Percentiles rank a stretch among this genome's conserved stretches.
These are phyloP conservation scores for Sporisorium scitamineum DNA, from an alignment of 1,284 basidiomycete species.

Conservation along the genomic window DNA sequence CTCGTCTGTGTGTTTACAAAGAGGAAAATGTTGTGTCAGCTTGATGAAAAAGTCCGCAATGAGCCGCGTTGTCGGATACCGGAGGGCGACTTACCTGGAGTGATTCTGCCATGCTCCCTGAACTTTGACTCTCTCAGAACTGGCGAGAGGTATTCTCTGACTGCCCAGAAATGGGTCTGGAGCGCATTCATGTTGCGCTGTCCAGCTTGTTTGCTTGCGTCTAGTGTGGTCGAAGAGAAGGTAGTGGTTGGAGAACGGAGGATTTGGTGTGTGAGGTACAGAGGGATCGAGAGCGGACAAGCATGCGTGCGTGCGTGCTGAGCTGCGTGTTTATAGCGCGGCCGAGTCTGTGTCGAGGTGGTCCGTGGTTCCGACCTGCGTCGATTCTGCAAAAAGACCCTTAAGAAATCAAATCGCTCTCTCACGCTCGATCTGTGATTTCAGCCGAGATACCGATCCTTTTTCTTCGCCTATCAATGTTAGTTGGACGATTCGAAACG, in stretches of 20 bases:
- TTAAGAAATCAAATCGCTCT: background rate
- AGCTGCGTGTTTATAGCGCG: background rate
- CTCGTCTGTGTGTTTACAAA: slow-evolving; percentile 54
- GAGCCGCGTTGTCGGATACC: no score
- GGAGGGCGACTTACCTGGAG: slow-evolving; percentile 78
- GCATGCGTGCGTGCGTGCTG: background rate
- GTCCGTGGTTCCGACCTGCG: background rate
- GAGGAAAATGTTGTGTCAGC: background rate
- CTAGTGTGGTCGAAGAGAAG: background rate
- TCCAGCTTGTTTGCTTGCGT: background rate
- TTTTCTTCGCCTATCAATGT: background rate
- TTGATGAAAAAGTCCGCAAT: background rate
- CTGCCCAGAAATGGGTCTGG: slow-evolving; percentile 87
- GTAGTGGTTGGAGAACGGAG: background rate
- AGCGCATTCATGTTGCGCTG: slow-evolving; percentile 27
- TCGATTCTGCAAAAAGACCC: background rate
- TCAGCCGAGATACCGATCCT: background rate
- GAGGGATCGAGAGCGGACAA: background rate
- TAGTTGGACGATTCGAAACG: background rate
- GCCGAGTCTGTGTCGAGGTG: background rate
- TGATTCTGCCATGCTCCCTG: slow-evolving; percentile 97
- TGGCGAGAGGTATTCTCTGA: slow-evolving; percentile 95
- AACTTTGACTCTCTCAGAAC: slow-evolving; percentile 98
- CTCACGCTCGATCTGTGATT: slow-evolving; percentile 2
- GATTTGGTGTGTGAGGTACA: background rate